Percentiles rank a stretch among this genome's conserved stretches.
phyloP scores from a whole-genome alignment of 192 early-diverging fungal species.

The Coemansia sp. region DNA sequence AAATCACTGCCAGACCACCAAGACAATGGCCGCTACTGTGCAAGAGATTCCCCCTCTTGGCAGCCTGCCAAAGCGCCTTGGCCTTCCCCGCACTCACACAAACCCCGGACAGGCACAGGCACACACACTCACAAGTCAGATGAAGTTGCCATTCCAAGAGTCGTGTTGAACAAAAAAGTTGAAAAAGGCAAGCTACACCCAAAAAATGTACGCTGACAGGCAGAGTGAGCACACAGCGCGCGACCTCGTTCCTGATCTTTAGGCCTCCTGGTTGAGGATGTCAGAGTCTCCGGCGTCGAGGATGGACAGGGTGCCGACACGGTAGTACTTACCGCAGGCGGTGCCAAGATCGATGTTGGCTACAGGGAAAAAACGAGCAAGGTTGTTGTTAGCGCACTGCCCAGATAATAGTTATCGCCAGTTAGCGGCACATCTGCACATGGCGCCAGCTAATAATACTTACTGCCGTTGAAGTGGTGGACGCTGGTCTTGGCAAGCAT shows the following conservation, averaged over 20 bases:
- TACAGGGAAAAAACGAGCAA: conserved; percentile 72
- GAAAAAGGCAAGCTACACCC: conserved; percentile 6
- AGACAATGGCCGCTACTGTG: conserved; percentile 1
- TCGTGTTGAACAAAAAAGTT: conserved; percentile 6
- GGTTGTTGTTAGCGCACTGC: background rate
- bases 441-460: conserved; percentile 36
- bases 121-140: background rate
- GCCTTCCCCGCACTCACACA: conserved; percentile 1
- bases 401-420: background rate
- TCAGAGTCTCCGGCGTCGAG: conserved; percentile 98
- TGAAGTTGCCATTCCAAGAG: conserved; percentile 5
- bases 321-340: conserved; percentile 99
- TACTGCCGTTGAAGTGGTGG: conserved; percentile 98
- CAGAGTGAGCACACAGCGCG: background rate
- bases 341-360: conserved; percentile 99
- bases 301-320: conserved; percentile 91
- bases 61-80: background rate
- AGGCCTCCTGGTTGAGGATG: conserved; percentile 63
- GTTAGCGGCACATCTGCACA: background rate
- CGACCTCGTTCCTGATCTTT: conserved; percentile 22
- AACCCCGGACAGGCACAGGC: background rate
- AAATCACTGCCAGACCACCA: conserved; percentile 5
- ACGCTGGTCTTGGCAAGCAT: conserved; percentile 99
- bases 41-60: background rate
- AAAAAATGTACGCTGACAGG: conserved; percentile 1